Percentiles rank a stretch among this genome's conserved stretches.
phyloP scores from a whole-genome alignment of 495 filamentous ascomycete genomes.

The Penicillium silybi region DNA sequence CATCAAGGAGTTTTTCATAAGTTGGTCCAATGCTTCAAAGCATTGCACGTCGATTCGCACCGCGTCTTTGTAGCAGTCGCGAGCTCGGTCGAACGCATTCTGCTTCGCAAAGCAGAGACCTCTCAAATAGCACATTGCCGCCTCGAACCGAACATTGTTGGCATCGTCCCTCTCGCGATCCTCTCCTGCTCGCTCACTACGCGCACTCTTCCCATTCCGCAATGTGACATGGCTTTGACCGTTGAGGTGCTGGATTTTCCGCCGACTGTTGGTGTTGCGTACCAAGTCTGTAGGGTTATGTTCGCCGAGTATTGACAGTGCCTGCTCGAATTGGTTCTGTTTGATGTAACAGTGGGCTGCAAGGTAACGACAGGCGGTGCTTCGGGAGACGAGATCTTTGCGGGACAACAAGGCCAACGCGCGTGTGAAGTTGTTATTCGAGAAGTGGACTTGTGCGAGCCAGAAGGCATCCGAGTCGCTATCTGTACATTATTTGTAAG shows the following conservation, averaged over 20 bases:
- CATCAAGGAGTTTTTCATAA: slow-evolving; percentile 97
- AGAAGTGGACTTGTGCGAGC: slow-evolving; percentile 92
- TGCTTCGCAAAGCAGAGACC: slow-evolving; percentile 95
- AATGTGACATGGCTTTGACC: slow-evolving; percentile 47
- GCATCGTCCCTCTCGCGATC: slow-evolving; percentile 63
- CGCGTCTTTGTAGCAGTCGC: slow-evolving; percentile 97
- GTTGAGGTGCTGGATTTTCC: slow-evolving; percentile 52
- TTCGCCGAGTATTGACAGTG: slow-evolving; percentile 82
- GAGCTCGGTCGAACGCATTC: slow-evolving; percentile 95
- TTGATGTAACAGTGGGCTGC: slow-evolving; percentile 91
- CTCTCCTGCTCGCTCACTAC: slow-evolving; percentile 55
- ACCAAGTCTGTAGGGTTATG: slow-evolving; percentile 88
- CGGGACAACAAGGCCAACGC: slow-evolving; percentile 81
- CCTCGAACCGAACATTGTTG: slow-evolving; percentile 79
- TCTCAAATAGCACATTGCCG: slow-evolving; percentile 93
- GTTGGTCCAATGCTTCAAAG: slow-evolving; percentile 94
- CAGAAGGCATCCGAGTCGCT: slow-evolving; percentile 89
- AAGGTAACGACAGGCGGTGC: slow-evolving; percentile 83
- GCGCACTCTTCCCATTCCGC: slow-evolving; percentile 43
- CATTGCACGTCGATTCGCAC: slow-evolving; percentile 97
- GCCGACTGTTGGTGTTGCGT: slow-evolving; percentile 59
- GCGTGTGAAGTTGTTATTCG: slow-evolving; percentile 86
- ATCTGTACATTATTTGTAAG: slow-evolving; percentile 49
- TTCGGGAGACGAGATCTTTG: slow-evolving; percentile 75
- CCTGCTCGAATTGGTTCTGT: slow-evolving; percentile 84